Conservation (phyloP, 345 rosid genomes). For the Corchorus olitorius region DNA sequence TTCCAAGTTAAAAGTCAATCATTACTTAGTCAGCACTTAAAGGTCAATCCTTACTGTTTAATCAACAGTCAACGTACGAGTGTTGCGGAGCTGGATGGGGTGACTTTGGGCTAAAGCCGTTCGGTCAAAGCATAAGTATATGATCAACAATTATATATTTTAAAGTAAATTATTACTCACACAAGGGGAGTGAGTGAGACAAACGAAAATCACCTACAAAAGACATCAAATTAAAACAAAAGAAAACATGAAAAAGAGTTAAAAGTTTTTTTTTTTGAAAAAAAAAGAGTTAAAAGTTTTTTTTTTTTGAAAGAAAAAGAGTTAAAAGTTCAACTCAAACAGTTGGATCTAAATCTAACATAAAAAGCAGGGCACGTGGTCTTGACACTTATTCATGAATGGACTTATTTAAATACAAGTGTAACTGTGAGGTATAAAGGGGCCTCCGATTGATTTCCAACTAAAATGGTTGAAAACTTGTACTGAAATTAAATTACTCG, state of each 20-base stretch:
- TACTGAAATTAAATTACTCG: neutral
- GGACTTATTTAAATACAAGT: neutral
- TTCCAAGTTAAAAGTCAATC: too few species aligned
- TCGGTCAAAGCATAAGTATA: too few species aligned
- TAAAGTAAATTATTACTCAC: neutral
- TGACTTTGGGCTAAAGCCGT: too few species aligned
- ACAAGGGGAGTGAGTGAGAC: neutral
- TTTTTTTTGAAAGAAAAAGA: too few species aligned
- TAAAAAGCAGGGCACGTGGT: neutral
- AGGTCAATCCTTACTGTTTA: too few species aligned
- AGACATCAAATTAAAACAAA: slow-evolving; percentile 8
- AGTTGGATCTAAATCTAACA: neutral
- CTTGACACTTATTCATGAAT: neutral
- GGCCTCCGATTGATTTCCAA: neutral
- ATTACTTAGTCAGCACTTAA: too few species aligned
- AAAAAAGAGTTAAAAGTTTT: too few species aligned
- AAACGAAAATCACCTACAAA: neutral
- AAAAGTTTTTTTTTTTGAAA: too few species aligned
- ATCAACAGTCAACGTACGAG: too few species aligned
- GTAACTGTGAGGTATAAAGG: neutral
- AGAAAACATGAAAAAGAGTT: neutral
- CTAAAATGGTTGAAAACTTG: neutral
- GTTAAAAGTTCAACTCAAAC: too few species aligned
- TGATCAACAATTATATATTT: too few species aligned
- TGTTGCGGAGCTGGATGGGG: too few species aligned